These are phyloP conservation scores for Cladosporium sp. DNA, from an alignment of 2,329 filamentous ascomycete species.

Conservation along the genomic window DNA sequence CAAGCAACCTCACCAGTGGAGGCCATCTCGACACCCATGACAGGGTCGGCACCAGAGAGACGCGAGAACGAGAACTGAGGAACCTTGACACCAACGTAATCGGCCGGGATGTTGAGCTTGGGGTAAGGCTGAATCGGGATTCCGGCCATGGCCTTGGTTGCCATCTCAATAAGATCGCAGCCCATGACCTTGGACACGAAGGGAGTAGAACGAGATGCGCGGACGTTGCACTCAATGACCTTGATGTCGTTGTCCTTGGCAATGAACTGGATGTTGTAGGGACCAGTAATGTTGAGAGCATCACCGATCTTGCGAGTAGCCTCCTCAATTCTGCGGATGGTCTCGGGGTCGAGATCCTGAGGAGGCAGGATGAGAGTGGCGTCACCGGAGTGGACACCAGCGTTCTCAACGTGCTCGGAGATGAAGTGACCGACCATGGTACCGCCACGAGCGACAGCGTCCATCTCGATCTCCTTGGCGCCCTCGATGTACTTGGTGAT, in stretches of 20 bases:
- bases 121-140: constrained; percentile 83
- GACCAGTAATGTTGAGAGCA: constrained; percentile 92
- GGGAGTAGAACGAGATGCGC: constrained; percentile 93
- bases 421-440: constrained; percentile 93
- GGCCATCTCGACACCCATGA: constrained; percentile 98
- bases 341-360: constrained; percentile 87
- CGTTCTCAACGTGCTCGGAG: constrained; percentile 98
- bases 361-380: constrained; percentile 93
- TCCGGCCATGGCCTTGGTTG: constrained; percentile 92
- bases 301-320: constrained; percentile 93
- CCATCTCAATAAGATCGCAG: constrained; percentile 96
- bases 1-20: constrained; percentile 97
- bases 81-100: constrained; percentile 95
- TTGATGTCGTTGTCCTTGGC: constrained; percentile 99
- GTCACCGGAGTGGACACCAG: constrained; percentile 96
- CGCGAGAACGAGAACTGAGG: constrained; percentile 99
- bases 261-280: constrained; percentile 99
- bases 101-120: constrained; percentile 69
- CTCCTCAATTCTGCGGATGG: constrained; percentile 87
- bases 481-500: constrained; percentile 99
- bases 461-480: constrained; percentile 99
- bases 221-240: constrained; percentile 98
- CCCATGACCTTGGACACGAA: constrained; percentile 99
- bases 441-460: constrained; percentile 89
- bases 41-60: constrained; percentile 91